Base-by-base conservation (phyloP, 257 asterid genomes). In the Solanum ossicruentum region DNA sequence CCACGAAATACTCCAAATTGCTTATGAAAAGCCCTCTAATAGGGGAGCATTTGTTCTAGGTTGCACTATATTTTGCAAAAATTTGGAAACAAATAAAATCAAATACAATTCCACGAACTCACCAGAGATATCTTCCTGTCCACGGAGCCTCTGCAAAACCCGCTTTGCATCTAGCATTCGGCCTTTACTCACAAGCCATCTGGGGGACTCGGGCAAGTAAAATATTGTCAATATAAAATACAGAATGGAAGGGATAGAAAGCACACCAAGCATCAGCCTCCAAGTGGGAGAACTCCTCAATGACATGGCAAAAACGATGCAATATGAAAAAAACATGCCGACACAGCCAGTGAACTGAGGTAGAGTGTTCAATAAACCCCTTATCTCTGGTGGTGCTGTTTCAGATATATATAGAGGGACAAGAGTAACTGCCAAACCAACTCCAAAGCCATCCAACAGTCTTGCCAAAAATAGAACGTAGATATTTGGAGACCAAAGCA, bases 131-230 rank as follows among this genome's bases (percentile, higher is more conserved):
- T 93, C 95, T 67, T 93, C 91, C 58, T 80, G 91, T 63, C 93
- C 94, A 18, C 94, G 92, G 26, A 92, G 91, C 58, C 89, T 90
- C 85, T 90, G 93, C 89, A 93, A 77, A 77, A 90, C 94, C 82
- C 84, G 87, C 70, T 84, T 93, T 15, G 95, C 94, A 88, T 93
- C 97, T 23, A 83, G 36, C 91, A 88, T 86, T 66, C 90, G 58
- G 23, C 97, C 96, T 88, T 93, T 93, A 83, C 92, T 92, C 17
- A 93, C 92, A 16, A 93, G 95, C 97, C 97, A 93, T 80, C 97
- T 91, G 0, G 97, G 97, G 70, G 97, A 93, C 85, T 93, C 97
- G 0, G 97, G 97, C 89, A 93, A 88, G 88, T 85, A 93, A 84
- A 91, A 85, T 7, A 87, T 56, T 1, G 92, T 85, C 66, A 92